phyloP scores from a whole-genome alignment of 495 filamentous ascomycete genomes.

The Talaromyces wortmannii region DNA sequence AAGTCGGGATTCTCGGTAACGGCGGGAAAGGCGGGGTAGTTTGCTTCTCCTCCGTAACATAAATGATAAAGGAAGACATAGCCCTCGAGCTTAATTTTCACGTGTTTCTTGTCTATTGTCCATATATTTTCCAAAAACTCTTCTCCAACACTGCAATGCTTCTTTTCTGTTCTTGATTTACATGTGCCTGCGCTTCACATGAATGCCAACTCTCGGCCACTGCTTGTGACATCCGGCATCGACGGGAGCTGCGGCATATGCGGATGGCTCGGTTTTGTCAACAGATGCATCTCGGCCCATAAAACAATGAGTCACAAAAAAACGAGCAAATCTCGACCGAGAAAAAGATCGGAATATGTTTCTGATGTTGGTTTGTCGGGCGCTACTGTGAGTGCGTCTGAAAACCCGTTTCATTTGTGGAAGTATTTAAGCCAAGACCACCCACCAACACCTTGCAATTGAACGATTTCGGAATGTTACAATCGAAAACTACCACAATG shows the following conservation, averaged over 20 bases:
- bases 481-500: neutral
- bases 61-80: neutral
- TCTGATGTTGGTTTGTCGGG: neutral
- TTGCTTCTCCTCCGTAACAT: neutral
- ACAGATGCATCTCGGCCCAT: neutral
- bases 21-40: slow-evolving; percentile 1
- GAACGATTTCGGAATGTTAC: neutral
- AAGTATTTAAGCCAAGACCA: too few relatives aligned
- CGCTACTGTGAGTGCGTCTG: neutral
- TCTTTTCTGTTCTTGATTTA: too few relatives aligned
- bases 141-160: too few relatives aligned
- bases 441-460: too few relatives aligned
- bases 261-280: neutral
- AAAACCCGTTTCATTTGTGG: too few relatives aligned
- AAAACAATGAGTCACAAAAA: neutral
- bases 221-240: neutral
- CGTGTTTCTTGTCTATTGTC: neutral
- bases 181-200: too few relatives aligned
- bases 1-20: neutral
- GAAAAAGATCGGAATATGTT: neutral
- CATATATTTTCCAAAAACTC: neutral
- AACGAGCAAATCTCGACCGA: neutral
- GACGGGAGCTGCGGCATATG: neutral
- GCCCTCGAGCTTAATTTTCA: neutral
- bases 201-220: neutral